Base-by-base conservation (phyloP, 1,284 basidiomycete species). In the Ceratobasidium sp. region DNA sequence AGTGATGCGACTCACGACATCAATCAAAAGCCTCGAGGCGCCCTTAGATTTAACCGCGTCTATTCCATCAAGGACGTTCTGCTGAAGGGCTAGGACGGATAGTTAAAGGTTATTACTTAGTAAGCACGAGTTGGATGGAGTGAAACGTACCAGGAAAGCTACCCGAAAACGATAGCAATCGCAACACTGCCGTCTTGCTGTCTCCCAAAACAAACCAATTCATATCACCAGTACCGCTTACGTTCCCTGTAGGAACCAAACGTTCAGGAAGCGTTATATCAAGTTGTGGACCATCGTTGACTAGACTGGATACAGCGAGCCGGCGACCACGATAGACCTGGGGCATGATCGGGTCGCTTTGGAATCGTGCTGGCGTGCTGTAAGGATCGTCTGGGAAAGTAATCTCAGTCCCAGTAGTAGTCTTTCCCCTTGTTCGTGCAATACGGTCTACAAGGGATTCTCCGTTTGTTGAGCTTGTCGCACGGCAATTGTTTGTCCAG, bases 111-210 rank as follows among this genome's bases (percentile, higher is more conserved):
- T 1, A n/a, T n/a, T n/a, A n/a, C n/a, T n/a, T n/a, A n/a, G n/a
- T n/a, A n/a, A n/a, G n/a, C n/a, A n/a, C 76, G 70, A 86, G 80
- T 1, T 72, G 72, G 56, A 76, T 75, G 71, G 82, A 84, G 69
- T 23, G 58, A 19, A 2, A 54, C 59, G 3, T 39, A 58, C 64
- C 25, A 19, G 16, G 19, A 21, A 78, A 76, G 1, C 71, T 71
- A 11, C 82, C 83, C 0, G 81, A 81, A 75, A 87, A 87, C 74
- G 84, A 85, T 16, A 85, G 84, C 16, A 87, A 79, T n/a, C 83
- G 82, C 57, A 87, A 77, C 2, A 86, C 83, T 39, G 84, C 85
- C 1, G 84, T 86, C 72, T 79, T 81, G 19, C 77, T 77, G 69
- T 86, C 84, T 1, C 81, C 75, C 8, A 87, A 75, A 73, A 85